phyloP scores from a whole-genome alignment of 176 grass and related monocot genomes.

The Areca catechu region DNA sequence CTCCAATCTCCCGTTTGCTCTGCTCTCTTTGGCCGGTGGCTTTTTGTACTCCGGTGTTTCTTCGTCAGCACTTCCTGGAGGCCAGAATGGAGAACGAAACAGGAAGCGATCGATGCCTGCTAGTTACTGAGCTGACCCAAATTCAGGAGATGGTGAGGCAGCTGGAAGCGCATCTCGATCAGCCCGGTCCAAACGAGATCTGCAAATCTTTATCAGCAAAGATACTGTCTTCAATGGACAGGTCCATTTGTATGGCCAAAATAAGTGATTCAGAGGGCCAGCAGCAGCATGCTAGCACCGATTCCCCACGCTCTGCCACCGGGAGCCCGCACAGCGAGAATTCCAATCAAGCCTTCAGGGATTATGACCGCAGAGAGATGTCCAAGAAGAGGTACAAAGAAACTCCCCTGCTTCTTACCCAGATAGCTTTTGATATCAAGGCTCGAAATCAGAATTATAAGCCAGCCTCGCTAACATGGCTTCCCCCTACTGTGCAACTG shows the following conservation, averaged over 20 bases:
- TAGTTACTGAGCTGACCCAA: conserved; percentile 49
- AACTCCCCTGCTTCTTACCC: not conserved
- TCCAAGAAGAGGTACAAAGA: conserved; percentile 57
- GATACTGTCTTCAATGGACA: conserved; percentile 39
- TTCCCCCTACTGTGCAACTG: not conserved
- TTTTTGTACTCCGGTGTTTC: too few species aligned
- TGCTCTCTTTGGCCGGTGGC: too few species aligned
- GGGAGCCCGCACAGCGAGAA: conserved; percentile 44
- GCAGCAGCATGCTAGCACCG: not conserved
- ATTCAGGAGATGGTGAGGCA: conserved; percentile 40
- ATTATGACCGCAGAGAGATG: conserved; percentile 24
- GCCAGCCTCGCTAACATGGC: not conserved
- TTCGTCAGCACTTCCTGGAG: too few species aligned
- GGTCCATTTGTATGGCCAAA: conserved; percentile 38
- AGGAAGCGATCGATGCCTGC: conserved; percentile 18
- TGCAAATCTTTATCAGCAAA: conserved; percentile 35
- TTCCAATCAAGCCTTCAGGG: conserved; percentile 32
- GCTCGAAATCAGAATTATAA: not conserved
- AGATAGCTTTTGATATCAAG: not conserved
- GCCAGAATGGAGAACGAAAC: conserved; percentile 13
- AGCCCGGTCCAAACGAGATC: conserved; percentile 13
- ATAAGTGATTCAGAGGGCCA: conserved; percentile 3
- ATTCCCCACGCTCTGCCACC: conserved; percentile 39
- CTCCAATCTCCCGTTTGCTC: too few species aligned
- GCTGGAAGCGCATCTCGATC: conserved; percentile 39